phyloP scores from a whole-genome alignment of 176 grass and related monocot genomes.

The Aegilops bicornis region DNA sequence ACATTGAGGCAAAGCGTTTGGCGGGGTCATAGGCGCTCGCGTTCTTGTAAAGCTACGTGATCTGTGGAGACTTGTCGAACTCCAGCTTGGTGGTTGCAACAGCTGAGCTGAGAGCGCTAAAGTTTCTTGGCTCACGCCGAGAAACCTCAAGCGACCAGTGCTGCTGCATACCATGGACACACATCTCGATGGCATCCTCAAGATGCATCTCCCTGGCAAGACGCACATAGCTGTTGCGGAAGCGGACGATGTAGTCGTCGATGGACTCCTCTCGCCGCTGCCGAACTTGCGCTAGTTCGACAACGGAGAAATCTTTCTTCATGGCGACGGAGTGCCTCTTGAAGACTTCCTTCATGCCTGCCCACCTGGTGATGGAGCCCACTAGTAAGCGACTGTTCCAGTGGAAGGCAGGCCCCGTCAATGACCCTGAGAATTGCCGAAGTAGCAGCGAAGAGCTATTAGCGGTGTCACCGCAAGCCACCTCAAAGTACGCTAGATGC shows the following conservation, averaged over 20 bases:
- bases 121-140: too few species aligned
- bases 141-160: too few species aligned
- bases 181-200: too few species aligned
- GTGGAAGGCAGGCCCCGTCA: background rate
- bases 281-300: too few species aligned
- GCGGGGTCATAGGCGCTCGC: background rate
- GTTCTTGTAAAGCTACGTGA: constrained; percentile 6
- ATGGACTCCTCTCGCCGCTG: too few species aligned
- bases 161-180: too few species aligned
- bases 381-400: background rate
- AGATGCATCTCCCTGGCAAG: too few species aligned
- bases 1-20: background rate
- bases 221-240: too few species aligned
- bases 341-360: too few species aligned
- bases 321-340: too few species aligned
- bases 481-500: background rate
- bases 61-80: background rate
- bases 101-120: background rate
- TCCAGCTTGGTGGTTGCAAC: background rate
- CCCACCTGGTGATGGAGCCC: background rate
- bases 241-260: too few species aligned
- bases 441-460: background rate
- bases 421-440: background rate
- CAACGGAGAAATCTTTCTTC: too few species aligned
- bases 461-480: background rate